Evolutionary conservation across 441 rosid genomes (phyloP), one percentile per base, ranked within the genome.

Genomic region (Corymbia calophylla): DNA sequence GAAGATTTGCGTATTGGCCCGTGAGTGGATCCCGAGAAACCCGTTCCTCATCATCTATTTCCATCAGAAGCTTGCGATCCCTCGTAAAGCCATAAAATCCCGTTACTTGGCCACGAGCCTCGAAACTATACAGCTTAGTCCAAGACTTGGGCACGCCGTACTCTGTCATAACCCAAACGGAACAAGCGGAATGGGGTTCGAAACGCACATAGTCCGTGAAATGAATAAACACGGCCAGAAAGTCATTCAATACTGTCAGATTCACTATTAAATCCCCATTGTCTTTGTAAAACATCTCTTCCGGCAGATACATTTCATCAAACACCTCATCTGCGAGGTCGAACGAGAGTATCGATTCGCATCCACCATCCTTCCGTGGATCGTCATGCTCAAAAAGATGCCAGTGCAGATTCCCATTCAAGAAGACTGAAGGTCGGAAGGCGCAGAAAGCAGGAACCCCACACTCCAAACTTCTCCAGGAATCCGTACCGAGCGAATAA

Each of bases 371-470:
- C 13, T 4, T 47, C 62, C 0, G 3, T 13, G 11, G 25, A 32
- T 68, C 80, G 18, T 0, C 14, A 0, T 9, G 0, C 80, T 68
- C 18, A 25, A 0, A 32, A 68, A 5, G 2, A 32, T 32, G 17
- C 80, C 25, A 32, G 47, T 68, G 39, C 4, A 68, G 0, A 2
- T 68, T 68, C 2, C 47, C 14, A 32, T 68, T 68, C 47, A 68
- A 17, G 4, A 4, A 17, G 13, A 32, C 44, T 12, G 0, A 1
- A 0, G 62, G 13, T 9, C 0, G 21, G 0, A 16, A 0, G 2
- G 19, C 1, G 2, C 77, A 32, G 44, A 32, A 9, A 68, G 44
- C 77, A 68, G 80, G 25, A 68, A 9, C 7, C 47, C 18, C 7
- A 68, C 25, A 18, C 47, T 18, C 25, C 80, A 68, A 68, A 32